Conservation (phyloP, 805 yeast species). For the Lipomyces lipofer region DNA sequence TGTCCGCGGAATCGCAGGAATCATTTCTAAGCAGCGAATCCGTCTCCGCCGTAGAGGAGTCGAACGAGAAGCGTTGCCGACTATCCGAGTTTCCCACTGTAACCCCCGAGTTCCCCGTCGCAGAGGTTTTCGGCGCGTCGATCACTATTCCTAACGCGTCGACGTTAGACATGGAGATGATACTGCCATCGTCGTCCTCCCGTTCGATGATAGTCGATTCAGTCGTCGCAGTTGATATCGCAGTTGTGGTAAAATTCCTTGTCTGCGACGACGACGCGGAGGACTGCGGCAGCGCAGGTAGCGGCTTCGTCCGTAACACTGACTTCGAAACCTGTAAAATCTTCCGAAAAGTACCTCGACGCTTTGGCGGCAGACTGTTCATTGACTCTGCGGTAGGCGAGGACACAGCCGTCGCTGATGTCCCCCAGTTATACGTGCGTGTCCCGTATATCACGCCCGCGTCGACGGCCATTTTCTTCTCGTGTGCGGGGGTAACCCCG, state of each 20-base stretch:
- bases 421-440: slow-evolving; percentile 53
- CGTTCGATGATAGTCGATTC: too few relatives aligned
- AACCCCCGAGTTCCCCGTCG: too few relatives aligned
- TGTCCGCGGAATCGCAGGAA: slow-evolving; percentile 14
- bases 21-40: slow-evolving; percentile 16
- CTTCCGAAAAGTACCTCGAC: slow-evolving; percentile 10
- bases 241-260: too few relatives aligned
- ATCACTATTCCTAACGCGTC: too few relatives aligned
- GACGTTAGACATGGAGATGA: too few relatives aligned
- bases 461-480: slow-evolving; percentile 15
- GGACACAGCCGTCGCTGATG: slow-evolving; percentile 27
- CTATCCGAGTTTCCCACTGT: too few relatives aligned
- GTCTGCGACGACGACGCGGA: too few relatives aligned
- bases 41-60: slow-evolving; percentile 15
- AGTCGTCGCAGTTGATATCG: too few relatives aligned
- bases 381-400: neutral
- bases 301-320: slow-evolving; percentile 4
- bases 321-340: slow-evolving; percentile 11
- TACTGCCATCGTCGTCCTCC: too few relatives aligned
- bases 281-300: slow-evolving; percentile 18
- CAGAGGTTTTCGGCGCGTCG: too few relatives aligned
- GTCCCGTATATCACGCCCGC: slow-evolving; percentile 47
- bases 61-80: slow-evolving; percentile 19
- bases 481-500: too few relatives aligned
- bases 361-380: neutral